Percentiles rank a stretch among this genome's conserved stretches.
These are phyloP conservation scores for Balansia obtecta DNA, from an alignment of 2,329 filamentous ascomycete genomes.

Conservation along the genomic window DNA sequence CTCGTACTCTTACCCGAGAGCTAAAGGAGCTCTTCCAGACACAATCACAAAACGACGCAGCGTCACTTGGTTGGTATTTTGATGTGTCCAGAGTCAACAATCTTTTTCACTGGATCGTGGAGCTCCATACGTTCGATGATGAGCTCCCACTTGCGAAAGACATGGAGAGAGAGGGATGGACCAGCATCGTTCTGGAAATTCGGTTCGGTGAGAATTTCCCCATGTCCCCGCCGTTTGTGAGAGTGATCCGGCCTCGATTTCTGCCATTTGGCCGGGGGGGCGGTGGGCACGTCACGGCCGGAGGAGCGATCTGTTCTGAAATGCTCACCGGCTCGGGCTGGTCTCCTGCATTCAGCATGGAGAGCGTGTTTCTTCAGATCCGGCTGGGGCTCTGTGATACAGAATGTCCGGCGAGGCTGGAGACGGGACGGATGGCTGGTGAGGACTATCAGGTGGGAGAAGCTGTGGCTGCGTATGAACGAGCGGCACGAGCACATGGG, in stretches of 20 bases:
- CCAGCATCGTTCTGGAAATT: slow-evolving; percentile 67
- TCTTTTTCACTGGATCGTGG: slow-evolving; percentile 83
- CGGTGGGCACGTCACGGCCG: slow-evolving; percentile 74
- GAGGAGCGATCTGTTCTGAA: slow-evolving; percentile 77
- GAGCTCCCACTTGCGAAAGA: slow-evolving; percentile 59
- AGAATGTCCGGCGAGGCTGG: slow-evolving; percentile 66
- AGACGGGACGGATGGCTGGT: slow-evolving; percentile 10
- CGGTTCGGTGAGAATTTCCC: slow-evolving; percentile 70
- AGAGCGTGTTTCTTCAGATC: slow-evolving; percentile 71
- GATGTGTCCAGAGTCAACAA: slow-evolving; percentile 55
- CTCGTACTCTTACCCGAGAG: slow-evolving; percentile 28
- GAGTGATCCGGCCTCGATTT: slow-evolving; percentile 71
- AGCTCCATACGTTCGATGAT: slow-evolving; percentile 70
- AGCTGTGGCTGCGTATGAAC: slow-evolving; percentile 59
- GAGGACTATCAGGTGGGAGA: slow-evolving; percentile 55
- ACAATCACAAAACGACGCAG: slow-evolving; percentile 48
- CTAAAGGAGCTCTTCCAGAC: slow-evolving; percentile 50
- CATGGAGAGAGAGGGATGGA: slow-evolving; percentile 49
- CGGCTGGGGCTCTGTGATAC: slow-evolving; percentile 59
- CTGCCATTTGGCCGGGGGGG: slow-evolving; percentile 59
- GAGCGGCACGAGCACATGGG: slow-evolving; percentile 54
- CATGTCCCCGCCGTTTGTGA: slow-evolving; percentile 69
- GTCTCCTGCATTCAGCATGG: slow-evolving; percentile 60
- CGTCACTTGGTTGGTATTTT: slow-evolving; percentile 75
- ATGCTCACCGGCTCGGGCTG: slow-evolving; percentile 75